Conservation (phyloP, 495 filamentous ascomycete species). For the Oidiodendron maius region DNA sequence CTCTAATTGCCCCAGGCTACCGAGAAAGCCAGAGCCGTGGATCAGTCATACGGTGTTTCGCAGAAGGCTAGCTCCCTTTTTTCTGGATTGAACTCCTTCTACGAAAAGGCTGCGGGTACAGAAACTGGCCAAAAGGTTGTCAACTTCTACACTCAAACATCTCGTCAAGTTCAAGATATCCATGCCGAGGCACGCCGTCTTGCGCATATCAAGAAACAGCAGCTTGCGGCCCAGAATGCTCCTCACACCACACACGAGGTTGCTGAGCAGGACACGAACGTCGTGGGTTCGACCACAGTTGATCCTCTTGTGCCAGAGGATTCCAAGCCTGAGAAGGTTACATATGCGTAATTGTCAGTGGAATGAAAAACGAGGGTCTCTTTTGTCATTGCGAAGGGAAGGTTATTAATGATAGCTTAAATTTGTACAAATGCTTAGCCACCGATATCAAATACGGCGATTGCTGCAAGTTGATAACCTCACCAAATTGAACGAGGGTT, state of each 20-base stretch:
- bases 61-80: constrained; percentile 58
- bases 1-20: constrained; percentile 36
- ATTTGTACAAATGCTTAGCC: no score
- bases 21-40: constrained; percentile 69
- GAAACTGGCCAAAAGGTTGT: constrained; percentile 82
- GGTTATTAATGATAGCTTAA: no score
- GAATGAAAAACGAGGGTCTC: no score
- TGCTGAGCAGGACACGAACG: constrained; percentile 13
- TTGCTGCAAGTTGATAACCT: no score
- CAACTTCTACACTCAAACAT: constrained; percentile 73
- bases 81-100: constrained; percentile 70
- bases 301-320: constrained; percentile 20
- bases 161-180: constrained; percentile 87
- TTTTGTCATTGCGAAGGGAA: no score
- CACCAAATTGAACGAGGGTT: no score
- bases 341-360: not conserved
- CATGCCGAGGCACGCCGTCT: constrained; percentile 83
- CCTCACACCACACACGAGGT: constrained; percentile 19
- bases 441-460: no score
- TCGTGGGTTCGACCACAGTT: constrained; percentile 18
- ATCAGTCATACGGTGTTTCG: constrained; percentile 69
- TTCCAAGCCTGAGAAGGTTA: no score
- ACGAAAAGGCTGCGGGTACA: constrained; percentile 82
- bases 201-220: constrained; percentile 79
- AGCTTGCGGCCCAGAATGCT: constrained; percentile 25